These are phyloP conservation scores for Linum lewisii DNA, from an alignment of 345 rosid genomes.

Conservation along the genomic window DNA sequence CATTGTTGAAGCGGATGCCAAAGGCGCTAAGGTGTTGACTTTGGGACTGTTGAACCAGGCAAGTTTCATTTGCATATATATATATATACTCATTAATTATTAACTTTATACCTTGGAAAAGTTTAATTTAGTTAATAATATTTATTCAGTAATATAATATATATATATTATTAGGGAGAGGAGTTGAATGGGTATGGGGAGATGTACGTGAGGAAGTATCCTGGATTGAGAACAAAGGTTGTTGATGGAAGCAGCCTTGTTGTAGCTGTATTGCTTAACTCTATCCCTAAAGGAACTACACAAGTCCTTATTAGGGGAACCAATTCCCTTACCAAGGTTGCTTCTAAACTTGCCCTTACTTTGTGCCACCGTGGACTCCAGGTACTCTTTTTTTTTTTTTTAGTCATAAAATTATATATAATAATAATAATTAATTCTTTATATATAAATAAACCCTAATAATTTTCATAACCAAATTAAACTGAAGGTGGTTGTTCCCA, in stretches of 20 bases:
- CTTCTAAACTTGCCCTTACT: constrained; percentile 33
- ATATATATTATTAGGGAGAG: constrained; percentile 28
- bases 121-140: not conserved
- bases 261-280: constrained; percentile 40
- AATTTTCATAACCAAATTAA: too few species aligned
- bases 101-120: not conserved
- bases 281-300: constrained; percentile 43
- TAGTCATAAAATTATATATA: too few species aligned
- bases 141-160: too few species aligned
- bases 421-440: too few species aligned
- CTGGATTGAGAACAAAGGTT: constrained; percentile 35
- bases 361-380: constrained; percentile 38
- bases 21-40: constrained; percentile 48
- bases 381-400: too few species aligned
- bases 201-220: constrained; percentile 33
- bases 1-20: constrained; percentile 41
- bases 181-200: constrained; percentile 47
- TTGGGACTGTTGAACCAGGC: constrained; percentile 62
- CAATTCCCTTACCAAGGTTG: constrained; percentile 33
- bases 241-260: constrained; percentile 66
- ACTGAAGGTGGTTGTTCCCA: constrained; percentile 30
- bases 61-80: not conserved
- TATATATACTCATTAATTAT: not conserved
- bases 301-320: constrained; percentile 39
- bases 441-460: too few species aligned